Base-by-base conservation (phyloP, 108 stramenopile genomes). In the Parietichytrium sp. region DNA sequence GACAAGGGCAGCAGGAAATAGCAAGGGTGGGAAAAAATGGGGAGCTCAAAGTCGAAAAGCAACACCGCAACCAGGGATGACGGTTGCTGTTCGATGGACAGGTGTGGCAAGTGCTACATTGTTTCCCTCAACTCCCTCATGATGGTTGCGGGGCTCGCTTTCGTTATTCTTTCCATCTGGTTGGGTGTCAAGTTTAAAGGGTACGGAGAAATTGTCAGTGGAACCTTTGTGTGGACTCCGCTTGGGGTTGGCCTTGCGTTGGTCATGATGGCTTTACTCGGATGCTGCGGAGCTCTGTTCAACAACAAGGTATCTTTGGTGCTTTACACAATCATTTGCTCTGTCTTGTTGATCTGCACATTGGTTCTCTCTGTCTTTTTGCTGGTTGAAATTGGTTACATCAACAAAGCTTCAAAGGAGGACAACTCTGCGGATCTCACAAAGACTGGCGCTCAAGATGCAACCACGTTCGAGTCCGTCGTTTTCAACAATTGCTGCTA, bases 401-500 rank as follows among this genome's bases (percentile, higher is more conserved):
- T 72, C 7, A 38, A 18, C 15, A 38, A 72, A n/a, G 55, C 42
- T 18, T 30, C 55, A 4, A 38, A 72, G 8, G 16, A 16, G 8
- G n/a, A 18, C n/a, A 42, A 72, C 55, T 72, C 55, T 4, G 38
- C 30, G 23, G 55, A 72, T 4, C 16, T 72, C 8, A 72, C 16
- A n/a, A 38, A 72, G 20, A 31, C 6, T 4, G 55, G 42, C 4
- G 36, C 42, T 38, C 4, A 72, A 4, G 55, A 72, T n/a, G 38
- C 42, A 6, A 72, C 33, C 29, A 72, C 55, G 36, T 72, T 72
- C 38, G 55, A 72, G 55, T 8, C 15, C 18, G 20, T 72, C 12
- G 36, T 72, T 4, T 72, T 72, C 55, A 72, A 72, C 55, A 72
- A 72, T n/a, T 72, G 55, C 55, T 72, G 55, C 55, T 72, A 72